A percentile compares a stretch with the other conserved stretches of the same genome.
These are phyloP conservation scores for Suhomyces bokatorum DNA, from an alignment of 1,139 yeast genomes.

Conservation along the genomic window DNA sequence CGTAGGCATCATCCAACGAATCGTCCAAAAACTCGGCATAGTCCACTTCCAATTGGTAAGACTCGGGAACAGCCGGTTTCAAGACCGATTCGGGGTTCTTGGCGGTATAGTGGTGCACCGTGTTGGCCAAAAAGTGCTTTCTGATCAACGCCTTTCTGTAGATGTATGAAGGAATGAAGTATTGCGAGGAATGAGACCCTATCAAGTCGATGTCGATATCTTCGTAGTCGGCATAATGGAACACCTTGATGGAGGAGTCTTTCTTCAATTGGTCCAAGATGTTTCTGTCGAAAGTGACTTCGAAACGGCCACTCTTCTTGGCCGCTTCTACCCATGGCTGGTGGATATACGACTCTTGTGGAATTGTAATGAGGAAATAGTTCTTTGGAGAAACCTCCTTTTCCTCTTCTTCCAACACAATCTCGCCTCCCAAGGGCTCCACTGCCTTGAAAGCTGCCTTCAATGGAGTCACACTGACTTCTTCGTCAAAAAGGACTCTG, in stretches of 20 bases:
- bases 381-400: not conserved
- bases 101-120: constrained; percentile 68
- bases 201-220: constrained; percentile 74
- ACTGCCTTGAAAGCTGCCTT: constrained; percentile 69
- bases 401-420: constrained; percentile 30
- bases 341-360: constrained; percentile 53
- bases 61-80: constrained; percentile 63
- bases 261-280: constrained; percentile 23
- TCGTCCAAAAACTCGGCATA: constrained; percentile 96
- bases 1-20: constrained; percentile 87
- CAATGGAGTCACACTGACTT: constrained; percentile 78
- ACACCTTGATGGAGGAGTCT: constrained; percentile 34
- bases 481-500: constrained; percentile 51
- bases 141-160: constrained; percentile 86
- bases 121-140: constrained; percentile 82
- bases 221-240: constrained; percentile 91
- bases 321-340: constrained; percentile 53
- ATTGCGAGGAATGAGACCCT: constrained; percentile 38
- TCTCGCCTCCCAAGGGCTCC: constrained; percentile 57
- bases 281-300: constrained; percentile 27
- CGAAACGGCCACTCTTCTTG: constrained; percentile 24
- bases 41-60: constrained; percentile 84
- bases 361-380: constrained; percentile 34
- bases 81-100: constrained; percentile 74
- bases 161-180: constrained; percentile 76